Evolutionary conservation across 2,329 filamentous ascomycete genomes (phyloP).

Genomic region (Periconia macrospinosa): DNA sequence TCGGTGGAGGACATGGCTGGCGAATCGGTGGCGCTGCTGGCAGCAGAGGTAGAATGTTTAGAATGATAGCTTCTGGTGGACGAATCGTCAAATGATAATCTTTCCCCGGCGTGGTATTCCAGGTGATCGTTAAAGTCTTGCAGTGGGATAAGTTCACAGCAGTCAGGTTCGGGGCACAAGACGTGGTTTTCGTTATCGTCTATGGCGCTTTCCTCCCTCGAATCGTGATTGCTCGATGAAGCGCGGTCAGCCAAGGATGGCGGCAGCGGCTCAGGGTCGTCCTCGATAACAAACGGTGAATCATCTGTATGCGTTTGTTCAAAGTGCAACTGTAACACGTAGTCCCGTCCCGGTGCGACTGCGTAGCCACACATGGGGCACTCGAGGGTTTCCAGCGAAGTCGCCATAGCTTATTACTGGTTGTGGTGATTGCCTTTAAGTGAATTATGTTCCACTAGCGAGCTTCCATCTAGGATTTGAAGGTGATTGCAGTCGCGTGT

Average conservation of each 20-base stretch:
- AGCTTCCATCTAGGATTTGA: neutral
- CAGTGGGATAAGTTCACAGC: conserved; percentile 47
- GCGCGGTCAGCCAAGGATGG: conserved; percentile 22
- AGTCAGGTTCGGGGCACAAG: conserved; percentile 47
- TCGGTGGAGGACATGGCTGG: conserved; percentile 17
- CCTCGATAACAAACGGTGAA: conserved; percentile 39
- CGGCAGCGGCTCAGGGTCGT: conserved; percentile 33
- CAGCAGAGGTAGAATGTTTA: conserved; percentile 22
- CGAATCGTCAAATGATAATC: conserved; percentile 40
- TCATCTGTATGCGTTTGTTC: conserved; percentile 44
- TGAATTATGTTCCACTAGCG: neutral
- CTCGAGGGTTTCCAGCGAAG: conserved; percentile 24
- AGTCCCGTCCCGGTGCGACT: conserved; percentile 29
- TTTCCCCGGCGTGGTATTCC: conserved; percentile 46
- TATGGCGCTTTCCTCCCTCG: conserved; percentile 23
- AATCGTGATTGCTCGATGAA: conserved; percentile 15
- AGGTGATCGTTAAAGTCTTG: conserved; percentile 51
- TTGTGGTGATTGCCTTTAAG: neutral
- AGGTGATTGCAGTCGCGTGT: neutral
- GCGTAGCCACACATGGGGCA: conserved; percentile 41
- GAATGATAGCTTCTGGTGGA: conserved; percentile 37
- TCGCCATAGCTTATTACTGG: conserved; percentile 14
- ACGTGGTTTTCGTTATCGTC: conserved; percentile 35
- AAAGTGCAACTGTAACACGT: conserved; percentile 44
- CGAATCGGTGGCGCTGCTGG: neutral